Evolutionary conservation across 192 early-diverging fungal genomes (phyloP), one percentile per base, ranked within the genome.

Genomic region (Linnemannia zychae): DNA sequence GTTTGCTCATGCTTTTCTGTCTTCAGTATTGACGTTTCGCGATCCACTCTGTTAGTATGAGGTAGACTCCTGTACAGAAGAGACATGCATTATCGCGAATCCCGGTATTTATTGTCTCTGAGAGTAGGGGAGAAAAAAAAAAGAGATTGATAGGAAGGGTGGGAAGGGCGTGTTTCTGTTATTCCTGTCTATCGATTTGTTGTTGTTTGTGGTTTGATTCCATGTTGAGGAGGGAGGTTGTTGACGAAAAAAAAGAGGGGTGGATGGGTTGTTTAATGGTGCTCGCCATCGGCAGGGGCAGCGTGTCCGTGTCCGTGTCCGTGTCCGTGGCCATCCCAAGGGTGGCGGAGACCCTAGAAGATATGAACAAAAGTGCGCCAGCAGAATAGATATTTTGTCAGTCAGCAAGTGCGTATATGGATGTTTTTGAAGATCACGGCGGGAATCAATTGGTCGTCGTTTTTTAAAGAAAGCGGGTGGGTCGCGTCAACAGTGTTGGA

Each of bases 261-360:
- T 63, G 13, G 53, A 28, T 9, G 11, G 24, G 22, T 57, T 57
- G 53, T 79, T 85, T 85, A 85, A 50, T 85, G 83, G 57, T 85
- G 74, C 74, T 85, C 83, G 72, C 73, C 82, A 22, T 74, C 76
- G 49, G 83, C 86, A 44, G 75, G 72, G 65, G 83, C 87, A 65
- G 75, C 73, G 65, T 90, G 89, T 65, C 90, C 88, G 33, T 91
- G 89, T 31, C 90, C 88, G 52, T 88, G 80, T 63, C 89, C 90
- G 77, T 93, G 92, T 71, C 89, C 88, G 74, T 88, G 88, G 52
- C 91, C 90, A 74, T 93, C 94, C 93, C 93, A 94, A 78, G 93
- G 93, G 89, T 93, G 93, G 71, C 92, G 89, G 78, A 87, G 89
- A 47, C 92, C 93, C 93, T 94, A 91, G 36, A 60, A 50, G 53